Percentiles rank a stretch among this genome's conserved stretches.
phyloP scores from a whole-genome alignment of 352 stramenopile genomes.

The Globisporangium yorkense region DNA sequence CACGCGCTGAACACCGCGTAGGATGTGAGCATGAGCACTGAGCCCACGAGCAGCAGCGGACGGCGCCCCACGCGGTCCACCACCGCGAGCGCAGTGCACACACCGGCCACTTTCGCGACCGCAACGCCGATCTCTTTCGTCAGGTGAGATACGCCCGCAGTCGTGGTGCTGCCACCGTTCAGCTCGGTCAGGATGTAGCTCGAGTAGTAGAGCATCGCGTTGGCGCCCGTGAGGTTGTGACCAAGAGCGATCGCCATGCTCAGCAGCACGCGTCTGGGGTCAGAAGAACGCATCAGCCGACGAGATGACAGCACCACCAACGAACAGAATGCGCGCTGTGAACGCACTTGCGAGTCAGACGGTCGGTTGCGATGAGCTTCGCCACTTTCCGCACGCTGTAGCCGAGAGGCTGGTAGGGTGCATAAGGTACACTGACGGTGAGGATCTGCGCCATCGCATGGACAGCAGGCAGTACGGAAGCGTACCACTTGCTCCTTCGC shows the following conservation, averaged over 20 bases:
- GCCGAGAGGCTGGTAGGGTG: conserved; percentile 21
- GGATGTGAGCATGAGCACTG: conserved; percentile 37
- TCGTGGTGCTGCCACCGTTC: conserved; percentile 9
- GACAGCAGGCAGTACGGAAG: too few species aligned
- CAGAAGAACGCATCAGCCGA: background rate
- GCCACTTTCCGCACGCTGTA: conserved; percentile 28
- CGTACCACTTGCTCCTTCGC: conserved; percentile 17
- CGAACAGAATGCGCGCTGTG: background rate
- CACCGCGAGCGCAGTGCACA: conserved; percentile 45
- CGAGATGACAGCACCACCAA: background rate
- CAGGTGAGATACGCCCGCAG: conserved; percentile 12
- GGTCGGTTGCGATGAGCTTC: conserved; percentile 29
- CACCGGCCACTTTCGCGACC: conserved; percentile 55
- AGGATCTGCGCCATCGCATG: background rate
- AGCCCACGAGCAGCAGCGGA: conserved; percentile 50
- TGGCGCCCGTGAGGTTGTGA: conserved; percentile 59
- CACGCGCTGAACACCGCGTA: conserved; percentile 47
- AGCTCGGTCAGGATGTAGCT: conserved; percentile 63
- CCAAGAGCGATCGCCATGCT: conserved; percentile 53
- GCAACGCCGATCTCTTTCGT: conserved; percentile 60
- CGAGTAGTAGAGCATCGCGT: conserved; percentile 80
- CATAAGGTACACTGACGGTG: background rate
- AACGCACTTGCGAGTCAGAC: conserved; percentile 29
- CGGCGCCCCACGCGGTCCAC: conserved; percentile 60
- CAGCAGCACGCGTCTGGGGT: conserved; percentile 37